A percentile compares a stretch with the other conserved stretches of the same genome.
These are phyloP conservation scores for Cucumis variabilis DNA, from an alignment of 331 rosid genomes.

Conservation along the genomic window DNA sequence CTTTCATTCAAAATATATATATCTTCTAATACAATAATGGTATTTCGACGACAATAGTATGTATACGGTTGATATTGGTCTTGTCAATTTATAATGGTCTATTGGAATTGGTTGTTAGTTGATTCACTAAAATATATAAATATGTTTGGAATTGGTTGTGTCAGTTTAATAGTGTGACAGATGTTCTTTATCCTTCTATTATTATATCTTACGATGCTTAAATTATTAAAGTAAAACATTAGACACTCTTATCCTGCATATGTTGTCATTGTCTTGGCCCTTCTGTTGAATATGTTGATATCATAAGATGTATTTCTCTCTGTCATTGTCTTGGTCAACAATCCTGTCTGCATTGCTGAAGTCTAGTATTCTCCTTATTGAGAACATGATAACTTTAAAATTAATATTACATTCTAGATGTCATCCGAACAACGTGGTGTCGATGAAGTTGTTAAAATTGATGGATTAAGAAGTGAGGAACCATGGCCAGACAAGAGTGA, in stretches of 20 bases:
- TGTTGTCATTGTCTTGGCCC: constrained; percentile 23
- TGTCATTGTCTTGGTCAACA: constrained; percentile 71
- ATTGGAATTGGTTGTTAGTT: neutral
- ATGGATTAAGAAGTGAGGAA: too few species aligned
- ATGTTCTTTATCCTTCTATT: constrained; percentile 1
- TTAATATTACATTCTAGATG: too few species aligned
- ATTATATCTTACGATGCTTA: neutral
- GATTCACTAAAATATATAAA: neutral
- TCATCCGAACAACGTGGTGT: too few species aligned
- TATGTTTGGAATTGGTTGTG: too few species aligned
- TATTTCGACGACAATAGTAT: neutral
- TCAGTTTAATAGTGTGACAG: neutral
- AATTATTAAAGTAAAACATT: constrained; percentile 2
- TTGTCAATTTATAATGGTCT: neutral
- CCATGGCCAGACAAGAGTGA: too few species aligned
- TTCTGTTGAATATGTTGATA: neutral
- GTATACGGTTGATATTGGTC: neutral
- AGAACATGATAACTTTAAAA: too few species aligned
- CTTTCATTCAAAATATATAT: neutral
- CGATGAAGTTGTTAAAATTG: too few species aligned
- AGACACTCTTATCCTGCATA: constrained; percentile 19
- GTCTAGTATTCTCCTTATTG: constrained; percentile 80
- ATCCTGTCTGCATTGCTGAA: constrained; percentile 93
- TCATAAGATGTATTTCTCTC: neutral
- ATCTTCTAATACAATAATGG: neutral